Base-by-base conservation (phyloP, 768 basidiomycete genomes). In the Hypholoma sublateritium region DNA sequence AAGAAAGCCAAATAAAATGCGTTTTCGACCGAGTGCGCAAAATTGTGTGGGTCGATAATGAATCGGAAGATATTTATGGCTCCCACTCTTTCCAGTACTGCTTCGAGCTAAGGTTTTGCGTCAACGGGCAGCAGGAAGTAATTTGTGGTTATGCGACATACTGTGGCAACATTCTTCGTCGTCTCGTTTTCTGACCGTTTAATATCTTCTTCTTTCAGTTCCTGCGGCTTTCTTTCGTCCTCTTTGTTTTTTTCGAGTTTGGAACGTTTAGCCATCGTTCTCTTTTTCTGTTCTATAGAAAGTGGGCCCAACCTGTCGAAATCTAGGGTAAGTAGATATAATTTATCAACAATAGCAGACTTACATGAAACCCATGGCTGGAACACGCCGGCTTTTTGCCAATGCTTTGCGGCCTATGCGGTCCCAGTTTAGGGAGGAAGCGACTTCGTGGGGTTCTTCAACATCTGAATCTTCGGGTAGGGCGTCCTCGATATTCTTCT, bases 11-110 rank as follows among this genome's bases (percentile, higher is more conserved):
- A 79, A 66, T 97, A 95, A 70, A 99, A 98, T 21, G 96, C 77
- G 69, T 99, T 99, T 73, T 99, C 97, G 13, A 98, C 93, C 0
- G 91, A 93, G 68, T 99, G 96, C 0, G 88, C 89, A 67, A 93
- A 99, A 64, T 90, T 86, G 25, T 87, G 72, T 12, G 97, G 97
- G 67, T 99, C 96, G 60, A 97, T 77, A 52, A 98, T 79, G 66
- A 98, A 90, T 58, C 80, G 73, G 76, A 98, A 98, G 25, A 97
- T 71, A 64, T 97, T 97, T 50, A 91, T 79, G 16, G 74, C 71
- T 0, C 58, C 58, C 19, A 53, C 50, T 32, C 79, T 69, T 17
- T 72, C 68, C 22, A 97, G 77, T 7, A 91, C 73, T 3, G 78
- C 70, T 65, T 81, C 78, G 19, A 96, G 77, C 89, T 56, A 49